Conservation (phyloP, 208 protist species). For the Trypanosoma caninum region DNA sequence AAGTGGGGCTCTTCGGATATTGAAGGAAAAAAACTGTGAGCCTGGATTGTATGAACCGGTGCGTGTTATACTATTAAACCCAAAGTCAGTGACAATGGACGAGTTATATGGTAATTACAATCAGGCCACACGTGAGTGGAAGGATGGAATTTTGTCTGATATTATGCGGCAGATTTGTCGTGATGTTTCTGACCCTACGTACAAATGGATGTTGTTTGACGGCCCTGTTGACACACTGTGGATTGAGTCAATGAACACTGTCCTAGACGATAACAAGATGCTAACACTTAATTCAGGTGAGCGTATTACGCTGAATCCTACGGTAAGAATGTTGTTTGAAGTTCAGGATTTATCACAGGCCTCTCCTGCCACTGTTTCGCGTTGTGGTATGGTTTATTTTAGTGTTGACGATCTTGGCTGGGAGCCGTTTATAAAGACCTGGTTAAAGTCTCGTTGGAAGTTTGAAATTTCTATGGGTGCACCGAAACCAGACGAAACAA, state of each 20-base stretch:
- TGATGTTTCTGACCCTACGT: constrained; percentile 86
- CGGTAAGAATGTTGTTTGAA: constrained; percentile 98
- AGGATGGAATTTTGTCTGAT: constrained; percentile 96
- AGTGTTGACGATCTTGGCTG: constrained; percentile 94
- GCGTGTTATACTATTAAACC: constrained; percentile 93
- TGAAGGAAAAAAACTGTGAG: constrained; percentile 81
- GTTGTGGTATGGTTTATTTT: constrained; percentile 98
- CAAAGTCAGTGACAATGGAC: constrained; percentile 96
- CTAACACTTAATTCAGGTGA: constrained; percentile 98
- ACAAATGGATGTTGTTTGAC: constrained; percentile 98
- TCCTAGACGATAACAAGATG: constrained; percentile 99
- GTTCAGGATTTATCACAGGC: constrained; percentile 97
- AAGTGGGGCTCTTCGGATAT: constrained; percentile 61
- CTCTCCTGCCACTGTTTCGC: constrained; percentile 98
- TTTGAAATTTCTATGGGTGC: constrained; percentile 89
- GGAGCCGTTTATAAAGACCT: constrained; percentile 93
- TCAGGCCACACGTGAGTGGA: constrained; percentile 96
- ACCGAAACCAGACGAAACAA: constrained; percentile 86
- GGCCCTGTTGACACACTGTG: constrained; percentile 98
- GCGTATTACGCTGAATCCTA: constrained; percentile 95
- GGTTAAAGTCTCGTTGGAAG: constrained; percentile 85
- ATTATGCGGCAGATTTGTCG: constrained; percentile 93
- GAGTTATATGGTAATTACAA: constrained; percentile 98
- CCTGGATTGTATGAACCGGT: constrained; percentile 83
- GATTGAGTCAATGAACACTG: constrained; percentile 99